Evolutionary conservation across 441 rosid species (phyloP), one percentile per base, ranked within the genome.

Genomic region (Theobroma grandiflorum): DNA sequence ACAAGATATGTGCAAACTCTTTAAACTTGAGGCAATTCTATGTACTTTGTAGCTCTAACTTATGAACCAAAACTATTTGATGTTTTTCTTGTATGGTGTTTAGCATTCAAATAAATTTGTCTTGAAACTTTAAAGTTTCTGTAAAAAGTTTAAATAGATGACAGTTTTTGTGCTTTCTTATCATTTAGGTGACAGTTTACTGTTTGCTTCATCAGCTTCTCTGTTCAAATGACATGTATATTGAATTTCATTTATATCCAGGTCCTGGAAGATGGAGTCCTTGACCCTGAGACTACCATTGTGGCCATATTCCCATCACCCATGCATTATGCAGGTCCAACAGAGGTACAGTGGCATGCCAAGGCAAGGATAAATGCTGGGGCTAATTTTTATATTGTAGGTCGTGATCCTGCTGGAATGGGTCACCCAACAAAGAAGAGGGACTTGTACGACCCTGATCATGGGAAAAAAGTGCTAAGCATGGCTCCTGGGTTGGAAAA

Each of bases 301-400:
- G 98, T 96, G 65, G 85, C 98, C 33, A 94, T 94, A 79, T 94
- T 96, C 80, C 98, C 98, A 1, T 96, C 99, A 47, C 99, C 98
- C 0, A 93, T 96, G 99, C 97, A 93, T 82, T 95, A 95, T 83
- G 98, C 98, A 8, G 98, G 99, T 84, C 99, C 99, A 73, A 96
- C 99, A 0, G 99, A 96, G 90, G 99, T 94, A 50, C 98, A 96
- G 72, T 94, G 98, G 99, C 99, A 96, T 76, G 99, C 99, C 79
- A 96, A 96, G 87, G 98, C 95, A 75, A 88, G 98, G 76, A 87
- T 94, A 78, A 94, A 96, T 82, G 99, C 99, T 0, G 99, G 99
- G 70, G 99, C 98, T 75, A 96, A 96, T 78, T 96, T 96, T 83
- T 96, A 96, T 70, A 94, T 96, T 71, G 99, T 96, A 15, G 99